Base-by-base conservation (phyloP, 2,329 filamentous ascomycete species). In the Cladobotryum protrusum region DNA sequence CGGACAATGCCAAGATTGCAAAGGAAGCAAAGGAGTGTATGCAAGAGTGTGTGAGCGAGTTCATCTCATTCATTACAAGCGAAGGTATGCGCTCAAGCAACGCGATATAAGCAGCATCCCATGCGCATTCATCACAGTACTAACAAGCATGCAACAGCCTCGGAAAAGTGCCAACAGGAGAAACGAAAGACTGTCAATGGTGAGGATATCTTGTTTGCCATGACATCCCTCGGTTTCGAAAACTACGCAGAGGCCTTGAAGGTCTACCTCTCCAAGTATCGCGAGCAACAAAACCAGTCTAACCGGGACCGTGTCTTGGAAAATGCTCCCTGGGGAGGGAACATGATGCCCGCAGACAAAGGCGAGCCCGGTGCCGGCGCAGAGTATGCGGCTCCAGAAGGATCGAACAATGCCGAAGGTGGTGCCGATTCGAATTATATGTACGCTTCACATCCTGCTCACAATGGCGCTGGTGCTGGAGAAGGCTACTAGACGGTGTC, bases 11-110 rank as follows among this genome's bases (percentile, higher is more conserved):
- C 59, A 99, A 99, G 73, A 99, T 99, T 54, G 91, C 91, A 53
- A 99, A 99, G 68, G 93, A 99, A 68, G 93, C 93, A 49, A 99
- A 99, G 71, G 93, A 99, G 69, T 99, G 93, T 73, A 97, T 99
- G 93, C 93, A 99, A 71, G 93, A 99, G 71, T 99, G 93, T 66
- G 93, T 99, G 52, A 96, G 91, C 83, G 93, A 99, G 73, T 99
- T 99, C 71, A 99, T 99, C 75, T 96, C 89, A 6, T 99, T 99
- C 77, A 97, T 99, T 67, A 99, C 93, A 34, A 97, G 92, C 69
- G 93, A 99, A 79, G 93, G 93, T 96, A 70, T 66, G 86, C 74
- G 45, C 32, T 18, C 4, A 4, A 18, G 12, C 17, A 41, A 14
- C 17, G 11, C 7, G 8, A 37, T 36, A 7, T 15, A 39, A 39